Conservation (phyloP, 78 protist species). For the Monosiga brevicollis region DNA sequence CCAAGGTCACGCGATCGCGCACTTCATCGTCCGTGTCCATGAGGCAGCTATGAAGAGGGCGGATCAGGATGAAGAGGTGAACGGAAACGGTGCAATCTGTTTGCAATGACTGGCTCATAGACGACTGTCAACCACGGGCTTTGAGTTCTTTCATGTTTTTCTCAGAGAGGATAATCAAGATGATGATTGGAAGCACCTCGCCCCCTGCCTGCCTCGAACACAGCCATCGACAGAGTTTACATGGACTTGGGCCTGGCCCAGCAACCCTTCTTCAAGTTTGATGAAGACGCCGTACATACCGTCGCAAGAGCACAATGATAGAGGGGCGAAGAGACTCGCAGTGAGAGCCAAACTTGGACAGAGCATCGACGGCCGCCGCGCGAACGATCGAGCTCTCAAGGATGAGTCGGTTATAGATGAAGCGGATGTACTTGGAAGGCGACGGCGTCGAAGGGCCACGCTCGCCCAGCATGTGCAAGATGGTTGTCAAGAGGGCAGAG, state of each 20-base stretch:
- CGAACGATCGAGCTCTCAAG: slow-evolving; percentile 78
- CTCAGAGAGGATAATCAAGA: no score
- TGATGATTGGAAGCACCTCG: no score
- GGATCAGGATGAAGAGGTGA: slow-evolving; percentile 15
- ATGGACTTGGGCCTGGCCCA: no score
- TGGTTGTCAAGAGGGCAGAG: slow-evolving; percentile 62
- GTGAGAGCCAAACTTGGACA: slow-evolving; percentile 86
- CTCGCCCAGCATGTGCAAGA: slow-evolving; percentile 84
- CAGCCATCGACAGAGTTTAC: no score
- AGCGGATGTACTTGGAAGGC: slow-evolving; percentile 69
- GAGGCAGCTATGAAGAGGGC: slow-evolving; percentile 58
- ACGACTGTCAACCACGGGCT: no score
- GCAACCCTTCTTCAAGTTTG: no score
- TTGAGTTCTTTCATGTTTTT: no score
- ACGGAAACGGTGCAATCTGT: no score
- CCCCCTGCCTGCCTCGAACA: no score
- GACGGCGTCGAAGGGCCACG: background rate
- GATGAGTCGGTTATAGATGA: slow-evolving; percentile 89
- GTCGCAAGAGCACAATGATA: no score
- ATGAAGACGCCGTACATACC: no score
- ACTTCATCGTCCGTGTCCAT: slow-evolving; percentile 89
- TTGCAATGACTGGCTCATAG: no score
- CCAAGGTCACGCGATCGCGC: slow-evolving; percentile 71
- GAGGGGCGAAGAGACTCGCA: slow-evolving; percentile 34
- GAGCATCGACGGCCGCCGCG: slow-evolving; percentile 86